Evolutionary conservation across 192 early-diverging fungal genomes (phyloP).

Genomic region (Kickxella alabastrina): DNA sequence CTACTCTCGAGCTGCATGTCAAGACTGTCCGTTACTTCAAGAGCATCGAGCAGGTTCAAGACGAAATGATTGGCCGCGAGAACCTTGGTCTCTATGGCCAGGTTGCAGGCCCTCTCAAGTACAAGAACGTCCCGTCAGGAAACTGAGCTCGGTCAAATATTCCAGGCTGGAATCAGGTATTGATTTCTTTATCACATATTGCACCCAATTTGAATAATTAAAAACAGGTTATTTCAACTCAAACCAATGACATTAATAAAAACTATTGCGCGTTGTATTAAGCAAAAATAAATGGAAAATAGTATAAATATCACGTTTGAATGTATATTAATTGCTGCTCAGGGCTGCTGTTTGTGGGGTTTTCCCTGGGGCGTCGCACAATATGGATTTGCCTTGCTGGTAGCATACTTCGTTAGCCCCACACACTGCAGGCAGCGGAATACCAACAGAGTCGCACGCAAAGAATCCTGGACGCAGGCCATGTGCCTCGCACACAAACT

Average conservation of each 20-base stretch:
- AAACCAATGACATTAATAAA: too few species aligned
- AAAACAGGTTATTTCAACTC: too few species aligned
- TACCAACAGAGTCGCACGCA: constrained; percentile 33
- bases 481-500: constrained; percentile 28
- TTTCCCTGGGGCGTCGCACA: constrained; percentile 26
- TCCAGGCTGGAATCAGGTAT: too few species aligned
- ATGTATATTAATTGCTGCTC: too few species aligned
- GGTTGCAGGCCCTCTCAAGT: constrained; percentile 49
- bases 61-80: constrained; percentile 67
- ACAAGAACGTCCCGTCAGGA: constrained; percentile 42
- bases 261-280: too few species aligned
- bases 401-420: constrained; percentile 31
- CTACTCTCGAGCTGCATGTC: constrained; percentile 82
- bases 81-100: constrained; percentile 70
- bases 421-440: constrained; percentile 33
- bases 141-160: constrained; percentile 22
- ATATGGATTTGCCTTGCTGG: constrained; percentile 23
- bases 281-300: too few species aligned
- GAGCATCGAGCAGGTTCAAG: constrained; percentile 80
- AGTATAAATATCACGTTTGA: too few species aligned
- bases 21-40: constrained; percentile 88
- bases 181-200: too few species aligned
- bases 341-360: too few species aligned
- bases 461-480: constrained; percentile 28
- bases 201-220: too few species aligned